Evolutionary conservation across 257 asterid genomes (phyloP), one percentile per base, ranked within the genome.

Genomic region (Solanum commersonii): DNA sequence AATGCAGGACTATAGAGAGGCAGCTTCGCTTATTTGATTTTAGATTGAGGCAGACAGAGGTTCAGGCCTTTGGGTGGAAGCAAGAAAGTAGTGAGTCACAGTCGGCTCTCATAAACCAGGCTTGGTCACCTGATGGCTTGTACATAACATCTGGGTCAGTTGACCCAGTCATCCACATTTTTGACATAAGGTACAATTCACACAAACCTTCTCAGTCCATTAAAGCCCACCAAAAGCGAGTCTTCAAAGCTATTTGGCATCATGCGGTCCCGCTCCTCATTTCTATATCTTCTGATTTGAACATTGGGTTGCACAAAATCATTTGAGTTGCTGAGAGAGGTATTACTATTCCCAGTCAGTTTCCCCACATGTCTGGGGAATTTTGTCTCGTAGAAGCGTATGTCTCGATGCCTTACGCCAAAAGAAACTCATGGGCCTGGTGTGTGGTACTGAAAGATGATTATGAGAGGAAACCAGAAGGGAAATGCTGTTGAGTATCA

Each of bases 231-330:
- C 96, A 97, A 70, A 97, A 97, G 88, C 92, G 99, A 65, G 99
- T 97, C 82, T 97, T 97, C 91, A 97, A 96, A 90, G 99, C 98
- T 9, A 94, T 94, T 13, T 96, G 99, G 98, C 98, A 97, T 91
- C 94, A 92, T 65, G 84, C 93, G 59, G 92, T 93, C 56, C 99
- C 99, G 8, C 94, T 97, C 79, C 90, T 96, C 77, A 91, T 97
- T 92, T 96, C 99, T 81, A 97, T 95, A 68, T 97, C 99, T n/a
- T 96, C 99, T 13, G 99, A 97, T 90, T 90, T 94, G 42, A 94
- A 94, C 94, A 92, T 97, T 38, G 99, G 98, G 72, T 68, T 97
- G 91, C 99, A 96, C 91, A 92, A 89, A 82, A 85, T 94, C 84
- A 38, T 29, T 63, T 93, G 87, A 91, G 86, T 33, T 86, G 88